phyloP scores from a whole-genome alignment of 2,329 filamentous ascomycete genomes.

The Penicillium sp. region DNA sequence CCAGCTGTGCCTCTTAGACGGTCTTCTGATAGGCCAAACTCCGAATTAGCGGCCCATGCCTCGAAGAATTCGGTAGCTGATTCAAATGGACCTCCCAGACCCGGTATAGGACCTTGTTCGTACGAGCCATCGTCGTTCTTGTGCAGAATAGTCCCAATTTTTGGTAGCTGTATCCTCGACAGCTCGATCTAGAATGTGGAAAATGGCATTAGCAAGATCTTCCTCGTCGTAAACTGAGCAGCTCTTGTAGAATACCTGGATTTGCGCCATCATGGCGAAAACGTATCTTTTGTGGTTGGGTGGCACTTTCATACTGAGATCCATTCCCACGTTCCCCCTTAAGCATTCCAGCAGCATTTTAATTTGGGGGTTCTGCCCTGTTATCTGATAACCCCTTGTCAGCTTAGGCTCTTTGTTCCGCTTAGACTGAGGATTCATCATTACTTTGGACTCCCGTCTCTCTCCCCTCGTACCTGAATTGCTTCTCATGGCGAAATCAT shows the following conservation, averaged over 20 bases:
- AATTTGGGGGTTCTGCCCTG: too few relatives aligned
- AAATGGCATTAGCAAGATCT: neutral
- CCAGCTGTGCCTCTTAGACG: slow-evolving; percentile 3
- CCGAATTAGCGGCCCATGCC: slow-evolving; percentile 2
- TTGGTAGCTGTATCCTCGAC: slow-evolving; percentile 7
- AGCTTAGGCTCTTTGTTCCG: too few relatives aligned
- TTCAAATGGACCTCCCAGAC: slow-evolving; percentile 6
- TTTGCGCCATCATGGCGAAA: slow-evolving; percentile 4
- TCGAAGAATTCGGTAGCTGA: slow-evolving; percentile 7
- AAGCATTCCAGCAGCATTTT: slow-evolving; percentile 7
- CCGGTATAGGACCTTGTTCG: slow-evolving; percentile 5
- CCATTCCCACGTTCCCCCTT: slow-evolving; percentile 4
- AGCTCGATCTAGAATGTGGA: slow-evolving; percentile 1
- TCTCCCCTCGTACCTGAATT: too few relatives aligned
- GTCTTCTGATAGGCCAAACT: slow-evolving; percentile 5
- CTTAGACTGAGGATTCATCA: too few relatives aligned
- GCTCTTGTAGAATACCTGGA: slow-evolving; percentile 2
- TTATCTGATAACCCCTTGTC: too few relatives aligned
- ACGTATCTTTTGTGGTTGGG: slow-evolving; percentile 2
- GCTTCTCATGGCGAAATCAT: too few relatives aligned
- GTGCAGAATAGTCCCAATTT: slow-evolving; percentile 5
- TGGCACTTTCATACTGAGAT: slow-evolving; percentile 3
- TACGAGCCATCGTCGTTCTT: slow-evolving; percentile 4
- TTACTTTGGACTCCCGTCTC: too few relatives aligned
- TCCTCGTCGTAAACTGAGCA: neutral